Evolutionary conservation across 305 asterid genomes (phyloP).

Genomic region (Petunia hybrid): DNA sequence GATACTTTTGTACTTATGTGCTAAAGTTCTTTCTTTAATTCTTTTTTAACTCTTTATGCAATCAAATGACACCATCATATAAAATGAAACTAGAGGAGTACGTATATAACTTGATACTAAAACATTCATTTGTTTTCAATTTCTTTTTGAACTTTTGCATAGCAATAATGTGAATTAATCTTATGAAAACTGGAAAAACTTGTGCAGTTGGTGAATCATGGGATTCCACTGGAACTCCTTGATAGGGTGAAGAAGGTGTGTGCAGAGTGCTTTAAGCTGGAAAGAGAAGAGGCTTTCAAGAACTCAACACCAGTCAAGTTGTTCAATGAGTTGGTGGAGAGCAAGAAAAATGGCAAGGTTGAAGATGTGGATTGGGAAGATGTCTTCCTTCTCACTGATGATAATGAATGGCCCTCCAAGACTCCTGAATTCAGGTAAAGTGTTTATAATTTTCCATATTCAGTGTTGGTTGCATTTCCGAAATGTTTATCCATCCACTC

Average conservation of each 20-base stretch:
- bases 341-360: constrained; percentile 47
- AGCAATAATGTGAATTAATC: not conserved
- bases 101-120: too few relatives aligned
- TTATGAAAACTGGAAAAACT: not conserved
- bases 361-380: constrained; percentile 92
- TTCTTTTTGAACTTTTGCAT: not conserved
- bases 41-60: too few relatives aligned
- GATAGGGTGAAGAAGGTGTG: constrained; percentile 77
- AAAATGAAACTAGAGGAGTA: too few relatives aligned
- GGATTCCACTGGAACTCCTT: constrained; percentile 76
- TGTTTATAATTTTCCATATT: not conserved
- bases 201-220: constrained; percentile 79
- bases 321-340: constrained; percentile 58
- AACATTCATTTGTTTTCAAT: too few relatives aligned
- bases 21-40: too few relatives aligned
- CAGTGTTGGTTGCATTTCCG: not conserved
- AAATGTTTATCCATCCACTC: too few relatives aligned
- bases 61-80: too few relatives aligned
- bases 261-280: constrained; percentile 64
- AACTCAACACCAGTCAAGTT: constrained; percentile 55
- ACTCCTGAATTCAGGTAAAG: constrained; percentile 70
- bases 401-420: constrained; percentile 79
- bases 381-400: constrained; percentile 77
- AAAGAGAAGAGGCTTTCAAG: constrained; percentile 70
- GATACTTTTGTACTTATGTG: too few relatives aligned